Percentiles rank a stretch among this genome's conserved stretches.
phyloP scores from a whole-genome alignment of 177 flowering plant genomes.

The Vitis hybrid region DNA sequence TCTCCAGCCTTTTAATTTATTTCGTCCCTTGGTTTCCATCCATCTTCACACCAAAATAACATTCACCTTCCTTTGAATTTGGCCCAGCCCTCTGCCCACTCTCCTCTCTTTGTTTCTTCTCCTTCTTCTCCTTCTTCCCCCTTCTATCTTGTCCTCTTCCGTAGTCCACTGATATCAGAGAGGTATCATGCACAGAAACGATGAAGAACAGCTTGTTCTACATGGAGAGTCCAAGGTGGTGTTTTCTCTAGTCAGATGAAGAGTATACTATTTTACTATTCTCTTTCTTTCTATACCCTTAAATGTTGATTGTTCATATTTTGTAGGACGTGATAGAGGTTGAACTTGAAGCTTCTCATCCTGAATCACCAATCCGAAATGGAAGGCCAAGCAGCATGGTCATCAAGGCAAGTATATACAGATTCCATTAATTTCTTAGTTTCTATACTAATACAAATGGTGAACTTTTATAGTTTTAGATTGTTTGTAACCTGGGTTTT shows the following conservation, averaged over 20 bases:
- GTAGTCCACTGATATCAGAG: background rate
- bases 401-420: constrained; percentile 37
- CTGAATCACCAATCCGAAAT: constrained; percentile 35
- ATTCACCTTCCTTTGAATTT: background rate
- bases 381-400: constrained; percentile 71
- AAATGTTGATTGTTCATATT: background rate
- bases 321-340: constrained; percentile 30
- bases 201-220: constrained; percentile 25
- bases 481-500: too few relatives aligned
- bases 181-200: constrained; percentile 29
- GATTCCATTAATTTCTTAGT: background rate
- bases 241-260: too few relatives aligned
- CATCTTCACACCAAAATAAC: constrained; percentile 13
- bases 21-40: constrained; percentile 13
- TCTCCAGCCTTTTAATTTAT: constrained; percentile 15
- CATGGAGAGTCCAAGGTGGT: constrained; percentile 33
- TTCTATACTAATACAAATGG: too few relatives aligned
- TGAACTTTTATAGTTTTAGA: too few relatives aligned
- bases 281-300: background rate
- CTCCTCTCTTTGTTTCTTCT: constrained; percentile 6
- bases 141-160: constrained; percentile 4
- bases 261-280: background rate
- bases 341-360: constrained; percentile 31
- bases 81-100: background rate
- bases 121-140: background rate